phyloP scores from a whole-genome alignment of 2,329 filamentous ascomycete genomes.

The Ceratocystiopsis minuta region DNA sequence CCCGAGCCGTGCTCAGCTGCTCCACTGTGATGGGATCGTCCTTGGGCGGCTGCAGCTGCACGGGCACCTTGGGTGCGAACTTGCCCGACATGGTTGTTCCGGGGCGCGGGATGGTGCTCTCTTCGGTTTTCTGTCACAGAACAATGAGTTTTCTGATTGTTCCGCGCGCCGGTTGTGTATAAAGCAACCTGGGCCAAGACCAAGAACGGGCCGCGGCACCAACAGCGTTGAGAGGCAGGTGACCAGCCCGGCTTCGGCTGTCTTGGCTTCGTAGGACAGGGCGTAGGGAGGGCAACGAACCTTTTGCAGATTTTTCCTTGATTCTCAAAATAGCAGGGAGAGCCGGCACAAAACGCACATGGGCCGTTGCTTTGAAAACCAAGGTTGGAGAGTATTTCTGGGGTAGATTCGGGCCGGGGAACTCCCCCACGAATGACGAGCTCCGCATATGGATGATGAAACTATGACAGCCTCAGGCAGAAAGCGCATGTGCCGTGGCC shows the following conservation, averaged over 20 bases:
- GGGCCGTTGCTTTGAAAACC: too few relatives aligned
- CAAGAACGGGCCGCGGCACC: not conserved
- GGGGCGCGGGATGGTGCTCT: too few relatives aligned
- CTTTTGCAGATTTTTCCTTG: too few relatives aligned
- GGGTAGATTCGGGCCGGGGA: not conserved
- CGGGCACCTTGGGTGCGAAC: constrained; percentile 63
- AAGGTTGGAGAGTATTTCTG: too few relatives aligned
- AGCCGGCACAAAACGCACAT: too few relatives aligned
- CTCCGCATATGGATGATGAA: not conserved
- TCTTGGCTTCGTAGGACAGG: too few relatives aligned
- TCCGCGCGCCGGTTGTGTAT: too few relatives aligned
- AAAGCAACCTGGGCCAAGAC: too few relatives aligned
- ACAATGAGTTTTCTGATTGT: too few relatives aligned
- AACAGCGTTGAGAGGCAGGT: not conserved
- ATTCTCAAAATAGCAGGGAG: too few relatives aligned
- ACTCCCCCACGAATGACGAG: constrained; percentile 4
- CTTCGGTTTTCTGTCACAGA: too few relatives aligned
- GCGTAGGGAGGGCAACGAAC: not conserved
- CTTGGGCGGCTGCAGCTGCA: constrained; percentile 68
- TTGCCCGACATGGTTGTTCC: constrained; percentile 33
- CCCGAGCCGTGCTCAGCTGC: constrained; percentile 64
- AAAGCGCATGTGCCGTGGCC: not conserved
- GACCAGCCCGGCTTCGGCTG: not conserved
- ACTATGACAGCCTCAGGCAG: constrained; percentile 4
- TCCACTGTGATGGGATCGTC: constrained; percentile 69